Base-by-base conservation (phyloP, 1,284 basidiomycete genomes). In the Hortiboletus rubellus region DNA sequence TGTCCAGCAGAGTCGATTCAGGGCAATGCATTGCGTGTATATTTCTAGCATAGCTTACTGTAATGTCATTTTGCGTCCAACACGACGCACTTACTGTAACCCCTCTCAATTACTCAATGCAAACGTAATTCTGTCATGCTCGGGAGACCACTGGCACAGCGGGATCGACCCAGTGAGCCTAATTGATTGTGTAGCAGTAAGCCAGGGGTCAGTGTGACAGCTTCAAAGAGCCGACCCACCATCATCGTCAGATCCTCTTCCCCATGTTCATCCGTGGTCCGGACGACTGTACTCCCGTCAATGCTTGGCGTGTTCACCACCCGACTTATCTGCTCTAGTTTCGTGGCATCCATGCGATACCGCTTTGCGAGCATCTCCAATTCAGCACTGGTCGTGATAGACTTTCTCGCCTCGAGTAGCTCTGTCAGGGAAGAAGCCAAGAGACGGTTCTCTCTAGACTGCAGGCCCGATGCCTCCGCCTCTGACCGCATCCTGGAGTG, bases 1-100 rank as follows among this genome's bases (percentile, higher is more conserved):
- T 94, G 92, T 69, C 92, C 92, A n/a, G 74, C 81, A 17, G 91
- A 94, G 69, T 89, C 89, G 3, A 74, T 76, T 48, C 73, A 83
- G 37, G 74, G 68, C 46, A 71, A 76, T 41, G 89, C 91, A 7
- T 66, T 92, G 47, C 82, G 83, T 57, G 85, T 94, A 50, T 78
- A 88, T 73, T 92, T 94, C 66, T 94, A 77, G 78, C 30, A 34
- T 58, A 36, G 31, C 41, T 30, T 46, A n/a, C 34, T 43, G 14
- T 15, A n/a, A 37, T 43, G 14, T 15, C 27, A 18, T 7, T 10
- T 51, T 37, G 27, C 52, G 22, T 22, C 22, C 22, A 22, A 22
- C 22, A 22, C 22, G 22, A 22, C 22, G 22, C 3, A 22, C 22
- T 22, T 60, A 60, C 40, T 57, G 34, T 59, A 63, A 42, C 46